Conservation (phyloP, 176 grass and related monocot species). For the Saccharum officinarum region DNA sequence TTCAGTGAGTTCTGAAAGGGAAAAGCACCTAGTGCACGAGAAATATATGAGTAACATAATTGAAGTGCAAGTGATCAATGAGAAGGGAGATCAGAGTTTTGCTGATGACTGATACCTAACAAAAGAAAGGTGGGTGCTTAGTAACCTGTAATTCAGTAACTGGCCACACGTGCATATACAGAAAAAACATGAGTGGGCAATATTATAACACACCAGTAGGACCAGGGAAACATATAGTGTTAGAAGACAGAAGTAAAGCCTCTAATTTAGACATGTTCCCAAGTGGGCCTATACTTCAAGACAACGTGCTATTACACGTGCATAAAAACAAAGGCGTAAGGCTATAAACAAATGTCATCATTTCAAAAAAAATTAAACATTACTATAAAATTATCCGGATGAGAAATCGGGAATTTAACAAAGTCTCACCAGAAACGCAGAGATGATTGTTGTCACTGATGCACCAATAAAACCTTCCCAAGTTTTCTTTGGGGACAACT, state of each 20-base stretch:
- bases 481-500: slow-evolving; percentile 98
- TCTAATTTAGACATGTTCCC: neutral
- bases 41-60: neutral
- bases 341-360: neutral
- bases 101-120: neutral
- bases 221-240: neutral
- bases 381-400: neutral
- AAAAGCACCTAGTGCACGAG: neutral
- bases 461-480: slow-evolving; percentile 99
- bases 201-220: neutral
- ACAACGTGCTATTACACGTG: neutral
- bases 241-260: neutral
- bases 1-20: neutral
- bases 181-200: neutral
- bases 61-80: neutral
- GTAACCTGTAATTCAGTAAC: neutral
- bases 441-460: slow-evolving; percentile 89
- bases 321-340: neutral
- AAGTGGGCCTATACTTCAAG: neutral
- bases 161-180: neutral
- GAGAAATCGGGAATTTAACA: neutral
- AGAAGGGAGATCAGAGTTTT: neutral
- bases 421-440: slow-evolving; percentile 87
- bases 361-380: neutral
- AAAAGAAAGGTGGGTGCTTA: neutral